Percentiles rank a stretch among this genome's conserved stretches.
Evolutionary conservation across 768 basidiomycete species (phyloP).

Genomic region (Fistulinella prunicolor): DNA sequence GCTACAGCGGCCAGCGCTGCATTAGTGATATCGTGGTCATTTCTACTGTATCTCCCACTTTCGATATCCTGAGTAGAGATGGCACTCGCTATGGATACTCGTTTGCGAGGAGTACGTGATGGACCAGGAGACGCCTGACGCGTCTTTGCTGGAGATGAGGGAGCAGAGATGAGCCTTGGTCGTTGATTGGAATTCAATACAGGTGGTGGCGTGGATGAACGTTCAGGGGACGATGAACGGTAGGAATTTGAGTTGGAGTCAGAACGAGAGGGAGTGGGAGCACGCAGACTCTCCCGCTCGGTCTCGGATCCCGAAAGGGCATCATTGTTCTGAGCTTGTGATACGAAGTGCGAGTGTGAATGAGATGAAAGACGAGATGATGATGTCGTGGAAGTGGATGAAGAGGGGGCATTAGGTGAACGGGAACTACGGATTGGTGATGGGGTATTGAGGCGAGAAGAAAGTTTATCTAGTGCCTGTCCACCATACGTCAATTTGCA

Average conservation of each 20-base stretch:
- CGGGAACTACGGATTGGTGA: conserved; percentile 45
- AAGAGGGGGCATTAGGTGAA: conserved; percentile 33
- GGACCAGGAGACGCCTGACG: conserved; percentile 39
- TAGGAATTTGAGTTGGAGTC: conserved; percentile 30
- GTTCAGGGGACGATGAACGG: conserved; percentile 40
- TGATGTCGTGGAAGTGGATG: conserved; percentile 35
- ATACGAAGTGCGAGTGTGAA: conserved; percentile 29
- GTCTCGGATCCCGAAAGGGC: conserved; percentile 77
- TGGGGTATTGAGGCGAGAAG: conserved; percentile 56
- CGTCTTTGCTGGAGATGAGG: conserved; percentile 42
- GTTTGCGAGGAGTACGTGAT: conserved; percentile 42
- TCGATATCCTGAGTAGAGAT: conserved; percentile 27
- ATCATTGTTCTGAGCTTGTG: conserved; percentile 29
- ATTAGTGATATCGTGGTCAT: conserved; percentile 42
- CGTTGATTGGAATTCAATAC: conserved; percentile 27
- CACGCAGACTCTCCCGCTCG: conserved; percentile 59
- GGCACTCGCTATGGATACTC: conserved; percentile 37
- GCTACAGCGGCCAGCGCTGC: conserved; percentile 63
- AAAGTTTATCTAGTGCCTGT: conserved; percentile 69
- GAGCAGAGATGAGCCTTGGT: conserved; percentile 47
- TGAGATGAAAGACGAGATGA: conserved; percentile 37
- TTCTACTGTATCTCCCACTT: conserved; percentile 21
- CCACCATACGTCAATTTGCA: conserved; percentile 3
- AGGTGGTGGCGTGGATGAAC: conserved; percentile 37
- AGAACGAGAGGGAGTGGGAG: conserved; percentile 29